phyloP scores from a whole-genome alignment of 2,329 filamentous ascomycete species.

The Plenodomus tracheiphilus region DNA sequence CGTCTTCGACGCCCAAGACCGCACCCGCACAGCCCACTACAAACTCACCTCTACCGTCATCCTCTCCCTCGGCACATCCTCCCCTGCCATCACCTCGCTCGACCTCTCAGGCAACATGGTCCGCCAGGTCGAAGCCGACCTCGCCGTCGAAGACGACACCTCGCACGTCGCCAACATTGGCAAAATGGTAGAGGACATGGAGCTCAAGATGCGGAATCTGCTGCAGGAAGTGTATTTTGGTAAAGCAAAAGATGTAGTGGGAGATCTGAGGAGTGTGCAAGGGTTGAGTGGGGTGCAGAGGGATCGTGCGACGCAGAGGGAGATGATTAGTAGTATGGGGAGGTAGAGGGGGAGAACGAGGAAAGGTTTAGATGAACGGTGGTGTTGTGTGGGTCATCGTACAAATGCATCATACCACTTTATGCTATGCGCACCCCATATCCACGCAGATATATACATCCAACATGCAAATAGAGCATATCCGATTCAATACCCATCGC shows the following conservation, averaged over 20 bases:
- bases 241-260: slow-evolving; percentile 98
- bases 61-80: slow-evolving; percentile 75
- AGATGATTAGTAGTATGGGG: slow-evolving; percentile 71
- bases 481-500: too few relatives aligned
- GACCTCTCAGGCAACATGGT: slow-evolving; percentile 98
- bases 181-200: slow-evolving; percentile 94
- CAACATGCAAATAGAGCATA: too few relatives aligned
- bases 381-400: too few relatives aligned
- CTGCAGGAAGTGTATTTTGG: slow-evolving; percentile 99
- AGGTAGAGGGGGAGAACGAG: slow-evolving; percentile 25
- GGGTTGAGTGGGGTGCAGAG: slow-evolving; percentile 81
- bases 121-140: slow-evolving; percentile 88
- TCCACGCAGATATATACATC: too few relatives aligned
- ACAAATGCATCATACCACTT: too few relatives aligned
- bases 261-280: slow-evolving; percentile 78
- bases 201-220: slow-evolving; percentile 98
- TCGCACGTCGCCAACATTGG: slow-evolving; percentile 97
- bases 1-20: slow-evolving; percentile 95
- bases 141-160: slow-evolving; percentile 85
- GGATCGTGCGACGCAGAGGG: slow-evolving; percentile 82
- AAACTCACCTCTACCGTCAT: slow-evolving; percentile 98
- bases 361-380: background rate
- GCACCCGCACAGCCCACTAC: slow-evolving; percentile 90
- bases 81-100: slow-evolving; percentile 74
- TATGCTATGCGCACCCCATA: too few relatives aligned